Percentiles rank a stretch among this genome's conserved stretches.
Conservation (phyloP, 257 asterid genomes). For the Solanum chilense region DNA sequence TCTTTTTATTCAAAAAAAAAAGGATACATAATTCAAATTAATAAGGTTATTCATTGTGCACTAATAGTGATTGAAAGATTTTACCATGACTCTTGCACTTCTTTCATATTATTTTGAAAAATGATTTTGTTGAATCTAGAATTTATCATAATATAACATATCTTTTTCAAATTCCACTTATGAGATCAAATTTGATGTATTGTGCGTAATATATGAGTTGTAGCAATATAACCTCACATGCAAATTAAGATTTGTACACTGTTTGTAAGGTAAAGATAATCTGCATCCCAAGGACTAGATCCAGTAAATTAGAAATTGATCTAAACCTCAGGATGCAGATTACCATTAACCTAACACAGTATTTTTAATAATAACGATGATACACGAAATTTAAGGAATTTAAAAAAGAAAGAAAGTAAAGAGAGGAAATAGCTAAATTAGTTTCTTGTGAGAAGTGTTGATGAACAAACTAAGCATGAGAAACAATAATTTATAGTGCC, state of each 20-base stretch:
- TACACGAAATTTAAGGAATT: neutral
- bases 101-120: neutral
- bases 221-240: neutral
- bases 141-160: neutral
- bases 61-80: neutral
- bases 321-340: conserved; percentile 88
- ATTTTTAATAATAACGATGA: neutral
- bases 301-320: neutral
- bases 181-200: neutral
- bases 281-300: conserved; percentile 44
- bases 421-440: neutral
- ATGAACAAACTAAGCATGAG: conserved; percentile 14
- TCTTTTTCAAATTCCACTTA: neutral
- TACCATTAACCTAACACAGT: conserved; percentile 36
- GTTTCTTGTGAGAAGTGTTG: conserved; percentile 4
- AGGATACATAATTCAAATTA: neutral
- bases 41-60: neutral
- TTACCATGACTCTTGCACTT: neutral
- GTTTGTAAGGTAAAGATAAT: conserved; percentile 29
- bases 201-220: neutral
- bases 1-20: neutral
- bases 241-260: neutral
- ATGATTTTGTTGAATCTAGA: neutral
- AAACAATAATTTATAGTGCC: conserved; percentile 27
- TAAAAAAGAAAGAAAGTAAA: neutral